Evolutionary conservation across 2,329 filamentous ascomycete genomes (phyloP), one percentile per base, ranked within the genome.

Genomic region (Ophiostoma montium): DNA sequence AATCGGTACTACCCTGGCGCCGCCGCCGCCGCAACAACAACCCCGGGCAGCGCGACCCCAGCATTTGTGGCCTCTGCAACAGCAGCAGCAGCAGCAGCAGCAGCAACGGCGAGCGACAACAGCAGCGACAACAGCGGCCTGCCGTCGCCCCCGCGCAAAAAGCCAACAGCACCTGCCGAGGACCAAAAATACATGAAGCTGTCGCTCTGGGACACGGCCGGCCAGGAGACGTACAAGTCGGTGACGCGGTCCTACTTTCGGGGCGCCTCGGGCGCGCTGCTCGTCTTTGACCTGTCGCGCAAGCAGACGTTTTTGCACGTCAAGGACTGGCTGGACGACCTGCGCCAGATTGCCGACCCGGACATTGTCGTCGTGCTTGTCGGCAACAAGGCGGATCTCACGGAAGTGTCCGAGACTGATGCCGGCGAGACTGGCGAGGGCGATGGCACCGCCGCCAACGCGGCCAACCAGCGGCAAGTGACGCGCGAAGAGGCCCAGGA

Each of bases 201-300:
- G 5, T 87, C 82, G 41, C 72, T 96, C 11, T 96, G 90, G 90
- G 90, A 95, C 62, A 96, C 90, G 1, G 90, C 90, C 15, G 90
- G 90, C 23, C 90, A 96, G 65, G 90, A 96, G 70, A 95, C 88
- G 12, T 96, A 96, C 72, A 95, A 95, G 65, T 90, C 84, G 41
- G 92, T 96, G 52, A 96, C 90, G 9, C 75, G 90, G 49, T 92
- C 85, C 53, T 95, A 95, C 69, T 95, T 95, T 67, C 83, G 89
- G 48, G 89, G 88, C 59, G 76, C 76, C 15, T 76, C 72, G 23
- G 76, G 76, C 52, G 76, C 75, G 42, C 74, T 98, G 13, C 78
- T 98, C 23, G 92, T 98, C 53, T 98, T 95, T 62, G 92, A 98
- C 65, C 90, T 98, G 56, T 86, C 86, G 27, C 78, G 92, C 51